Base-by-base conservation (phyloP, 164 flowering plant genomes). In the Chimonanthus praecox region DNA sequence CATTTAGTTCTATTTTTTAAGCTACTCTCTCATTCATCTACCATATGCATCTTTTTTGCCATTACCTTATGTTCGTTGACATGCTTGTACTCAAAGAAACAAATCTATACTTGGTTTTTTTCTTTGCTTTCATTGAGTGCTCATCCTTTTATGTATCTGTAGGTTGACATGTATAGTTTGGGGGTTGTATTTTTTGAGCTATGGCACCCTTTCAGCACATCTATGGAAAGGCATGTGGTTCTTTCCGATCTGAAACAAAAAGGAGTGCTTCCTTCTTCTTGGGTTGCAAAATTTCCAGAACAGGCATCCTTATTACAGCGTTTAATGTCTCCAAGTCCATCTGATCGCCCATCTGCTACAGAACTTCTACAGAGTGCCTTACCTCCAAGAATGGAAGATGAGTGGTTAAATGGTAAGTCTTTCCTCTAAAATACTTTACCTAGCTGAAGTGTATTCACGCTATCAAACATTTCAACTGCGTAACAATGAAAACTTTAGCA, bases 131-230 rank as follows among this genome's bases (percentile, higher is more conserved):
- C 44, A 21, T 63, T 63, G 44, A 13, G 21, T 13, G 13, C 67
- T 47, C 6, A 45, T 11, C 13, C 10, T 47, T 47, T 64, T 64
- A 45, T 68, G 49, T 7, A 20, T 51, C 74, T 78, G 11, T 86
- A 95, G 99, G 98, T 87, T 75, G 99, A 95, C 79, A 95, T 93
- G 97, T 95, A 93, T 74, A 93, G 99, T 80, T 79, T 93, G 76
- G 99, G 98, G 66, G 81, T 95, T 76, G 96, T 95, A 10, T 92
- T 95, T 76, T 90, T 95, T 84, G 98, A 95, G 80, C 88, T 93
- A 47, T 95, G 99, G 97, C 89, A 89, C 71, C 99, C 99, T 51
- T 93, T 95, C 79, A 89, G 84, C 50, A 95, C 97, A 15, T 90
- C 90, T 71, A 93, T 93, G 99, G 99, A 95, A 82, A 88, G 98